A percentile compares a stretch with the other conserved stretches of the same genome.
These are phyloP conservation scores for Endoconidiophora polonica DNA, from an alignment of 2,329 filamentous ascomycete species.

Conservation along the genomic window DNA sequence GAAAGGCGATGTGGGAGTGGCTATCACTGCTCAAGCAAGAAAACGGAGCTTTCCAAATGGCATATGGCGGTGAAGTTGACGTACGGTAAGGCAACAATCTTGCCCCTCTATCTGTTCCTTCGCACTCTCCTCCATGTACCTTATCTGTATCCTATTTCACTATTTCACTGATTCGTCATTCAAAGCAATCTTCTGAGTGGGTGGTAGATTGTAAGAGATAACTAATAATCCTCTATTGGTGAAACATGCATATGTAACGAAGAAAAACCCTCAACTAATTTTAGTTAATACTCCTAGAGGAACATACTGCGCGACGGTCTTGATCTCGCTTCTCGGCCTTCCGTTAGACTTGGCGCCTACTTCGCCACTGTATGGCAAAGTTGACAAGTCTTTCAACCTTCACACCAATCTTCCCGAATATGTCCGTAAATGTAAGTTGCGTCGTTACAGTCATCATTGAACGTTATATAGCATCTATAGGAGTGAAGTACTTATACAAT, in stretches of 20 bases:
- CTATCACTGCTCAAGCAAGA: constrained; percentile 71
- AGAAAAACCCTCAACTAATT: not conserved
- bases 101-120: not conserved
- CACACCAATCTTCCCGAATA: constrained; percentile 47
- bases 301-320: constrained; percentile 77
- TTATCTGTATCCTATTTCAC: not conserved
- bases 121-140: not conserved
- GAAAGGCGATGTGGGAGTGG: constrained; percentile 80
- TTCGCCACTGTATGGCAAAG: constrained; percentile 8
- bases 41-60: constrained; percentile 81
- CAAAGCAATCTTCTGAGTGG: too few relatives aligned
- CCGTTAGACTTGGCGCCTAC: constrained; percentile 49
- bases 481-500: not conserved
- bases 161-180: not conserved
- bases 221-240: too few relatives aligned
- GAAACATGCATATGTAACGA: not conserved
- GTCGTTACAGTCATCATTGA: too few relatives aligned
- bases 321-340: constrained; percentile 68
- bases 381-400: constrained; percentile 9
- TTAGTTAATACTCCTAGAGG: constrained; percentile 27
- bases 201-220: not conserved
- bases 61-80: constrained; percentile 76
- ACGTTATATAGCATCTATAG: not conserved
- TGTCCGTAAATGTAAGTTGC: constrained; percentile 55
- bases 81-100: constrained; percentile 44